These are phyloP conservation scores for Yarrowia yakushimensis DNA, from an alignment of 805 yeast genomes.

Conservation along the genomic window DNA sequence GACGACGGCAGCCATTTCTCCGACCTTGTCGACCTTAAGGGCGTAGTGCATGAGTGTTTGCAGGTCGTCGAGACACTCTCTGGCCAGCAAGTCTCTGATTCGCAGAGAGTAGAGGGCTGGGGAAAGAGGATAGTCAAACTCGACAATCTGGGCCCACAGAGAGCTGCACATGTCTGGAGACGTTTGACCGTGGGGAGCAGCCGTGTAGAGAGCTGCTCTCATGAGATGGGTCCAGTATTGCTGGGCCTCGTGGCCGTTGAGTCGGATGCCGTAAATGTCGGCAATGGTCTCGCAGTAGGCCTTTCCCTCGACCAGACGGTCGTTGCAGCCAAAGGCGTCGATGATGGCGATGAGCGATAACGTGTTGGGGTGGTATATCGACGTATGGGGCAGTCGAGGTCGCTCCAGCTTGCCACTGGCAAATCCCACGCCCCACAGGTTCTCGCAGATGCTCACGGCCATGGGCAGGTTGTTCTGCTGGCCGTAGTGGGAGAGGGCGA, in stretches of 20 bases:
- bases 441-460: slow-evolving; percentile 30
- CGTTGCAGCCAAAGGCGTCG: slow-evolving; percentile 33
- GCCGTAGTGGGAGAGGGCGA: slow-evolving; percentile 35
- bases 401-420: slow-evolving; percentile 1
- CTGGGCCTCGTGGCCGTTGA: not conserved
- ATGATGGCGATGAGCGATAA: slow-evolving; percentile 33
- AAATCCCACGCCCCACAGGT: slow-evolving; percentile 35
- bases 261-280: not conserved
- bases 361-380: slow-evolving; percentile 29
- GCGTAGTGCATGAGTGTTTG: slow-evolving; percentile 7
- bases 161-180: not conserved
- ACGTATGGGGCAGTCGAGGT: slow-evolving; percentile 1
- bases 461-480: slow-evolving; percentile 33
- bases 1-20: not conserved
- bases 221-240: slow-evolving; percentile 5
- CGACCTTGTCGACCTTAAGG: not conserved
- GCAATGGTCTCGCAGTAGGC: slow-evolving; percentile 26
- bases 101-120: not conserved
- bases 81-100: not conserved
- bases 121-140: not conserved
- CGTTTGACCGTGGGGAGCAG: not conserved
- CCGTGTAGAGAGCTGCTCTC: slow-evolving; percentile 5
- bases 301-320: slow-evolving; percentile 31
- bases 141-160: not conserved
- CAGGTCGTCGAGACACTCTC: not conserved